Conservation (phyloP, 2,329 filamentous ascomycete genomes). For the Raffaelea deltoideospora region DNA sequence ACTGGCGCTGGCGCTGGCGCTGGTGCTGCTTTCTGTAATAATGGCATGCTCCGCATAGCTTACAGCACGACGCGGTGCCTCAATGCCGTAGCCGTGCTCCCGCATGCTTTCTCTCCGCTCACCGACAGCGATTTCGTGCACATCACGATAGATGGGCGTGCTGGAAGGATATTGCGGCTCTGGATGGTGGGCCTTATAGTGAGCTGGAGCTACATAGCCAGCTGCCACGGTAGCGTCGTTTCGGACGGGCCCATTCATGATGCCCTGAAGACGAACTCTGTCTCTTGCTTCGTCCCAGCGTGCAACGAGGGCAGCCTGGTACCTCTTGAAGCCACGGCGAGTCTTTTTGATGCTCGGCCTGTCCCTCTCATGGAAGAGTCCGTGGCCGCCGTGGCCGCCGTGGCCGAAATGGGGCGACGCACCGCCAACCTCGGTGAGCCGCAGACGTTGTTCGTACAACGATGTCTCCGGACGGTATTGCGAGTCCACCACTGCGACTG, state of each 20-base stretch:
- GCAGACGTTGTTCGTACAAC: too few relatives aligned
- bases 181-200: not conserved
- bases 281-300: constrained; percentile 18
- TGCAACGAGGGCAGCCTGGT: constrained; percentile 19
- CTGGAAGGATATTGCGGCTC: not conserved
- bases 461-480: too few relatives aligned
- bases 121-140: too few relatives aligned
- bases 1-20: too few relatives aligned
- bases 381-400: not conserved
- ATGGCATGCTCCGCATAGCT: too few relatives aligned
- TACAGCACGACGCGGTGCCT: too few relatives aligned
- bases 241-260: not conserved
- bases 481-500: not conserved
- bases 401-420: too few relatives aligned
- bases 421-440: too few relatives aligned
- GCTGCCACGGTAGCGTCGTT: not conserved
- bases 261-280: constrained; percentile 9
- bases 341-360: not conserved
- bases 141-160: not conserved
- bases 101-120: not conserved
- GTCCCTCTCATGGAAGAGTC: not conserved
- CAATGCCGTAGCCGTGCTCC: too few relatives aligned
- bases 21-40: too few relatives aligned
- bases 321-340: constrained; percentile 28
- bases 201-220: too few relatives aligned